A percentile compares a stretch with the other conserved stretches of the same genome.
phyloP scores from a whole-genome alignment of 2,329 filamentous ascomycete genomes.

The Penicillium hesseltinei region DNA sequence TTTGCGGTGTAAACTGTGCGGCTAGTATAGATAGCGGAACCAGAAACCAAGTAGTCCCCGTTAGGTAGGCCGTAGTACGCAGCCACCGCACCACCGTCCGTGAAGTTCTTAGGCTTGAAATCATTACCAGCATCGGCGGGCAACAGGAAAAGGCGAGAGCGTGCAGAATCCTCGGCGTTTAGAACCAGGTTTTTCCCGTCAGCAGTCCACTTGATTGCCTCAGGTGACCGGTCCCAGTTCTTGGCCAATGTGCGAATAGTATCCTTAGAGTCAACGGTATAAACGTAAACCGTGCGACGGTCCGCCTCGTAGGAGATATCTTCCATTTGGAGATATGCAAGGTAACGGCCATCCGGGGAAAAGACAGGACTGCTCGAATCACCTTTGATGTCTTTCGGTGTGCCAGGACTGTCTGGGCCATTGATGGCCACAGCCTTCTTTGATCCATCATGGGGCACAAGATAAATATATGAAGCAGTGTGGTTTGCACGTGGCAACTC shows the following conservation, averaged over 20 bases:
- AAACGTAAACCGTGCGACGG: conserved; percentile 53
- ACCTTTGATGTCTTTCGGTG: conserved; percentile 57
- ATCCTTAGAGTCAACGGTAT: conserved; percentile 34
- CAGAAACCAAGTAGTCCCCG: conserved; percentile 35
- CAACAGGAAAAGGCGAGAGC: conserved; percentile 43
- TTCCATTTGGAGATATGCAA: conserved; percentile 79
- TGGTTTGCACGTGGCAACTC: conserved; percentile 53
- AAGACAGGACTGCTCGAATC: conserved; percentile 66
- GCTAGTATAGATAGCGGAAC: conserved; percentile 37
- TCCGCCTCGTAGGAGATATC: conserved; percentile 77
- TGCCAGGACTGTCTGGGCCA: conserved; percentile 35
- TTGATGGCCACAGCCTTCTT: conserved; percentile 48
- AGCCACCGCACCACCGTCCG: conserved; percentile 32
- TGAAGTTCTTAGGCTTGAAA: conserved; percentile 39
- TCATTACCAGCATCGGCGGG: conserved; percentile 33
- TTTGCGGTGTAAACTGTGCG: conserved; percentile 36
- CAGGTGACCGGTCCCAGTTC: conserved; percentile 55
- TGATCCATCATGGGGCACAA: conserved; percentile 64
- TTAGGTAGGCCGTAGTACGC: conserved; percentile 32
- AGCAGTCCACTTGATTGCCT: conserved; percentile 50
- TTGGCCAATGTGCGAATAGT: conserved; percentile 40
- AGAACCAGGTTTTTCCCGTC: conserved; percentile 65
- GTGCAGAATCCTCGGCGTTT: conserved; percentile 69
- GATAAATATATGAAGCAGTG: conserved; percentile 81
- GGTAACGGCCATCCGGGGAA: conserved; percentile 66